A percentile compares a stretch with the other conserved stretches of the same genome.
Conservation (phyloP, 2,329 filamentous ascomycete species). For the Phaeosphaeriaceae sp. region DNA sequence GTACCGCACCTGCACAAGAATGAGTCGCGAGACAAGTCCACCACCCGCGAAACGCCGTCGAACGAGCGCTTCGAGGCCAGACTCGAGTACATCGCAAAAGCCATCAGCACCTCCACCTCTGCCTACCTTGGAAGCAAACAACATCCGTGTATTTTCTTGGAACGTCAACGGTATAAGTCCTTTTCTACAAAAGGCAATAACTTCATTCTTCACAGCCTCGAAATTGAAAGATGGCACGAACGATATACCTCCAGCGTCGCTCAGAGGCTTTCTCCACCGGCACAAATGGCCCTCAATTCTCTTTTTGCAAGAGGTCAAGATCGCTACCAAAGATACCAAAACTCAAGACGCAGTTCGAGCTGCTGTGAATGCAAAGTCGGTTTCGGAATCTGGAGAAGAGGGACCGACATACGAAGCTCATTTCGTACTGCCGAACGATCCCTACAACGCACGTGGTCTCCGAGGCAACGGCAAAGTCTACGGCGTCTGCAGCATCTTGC, state of each 20-base stretch:
- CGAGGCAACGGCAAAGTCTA: constrained; percentile 56
- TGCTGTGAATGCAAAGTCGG: constrained; percentile 40
- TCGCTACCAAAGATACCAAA: constrained; percentile 48
- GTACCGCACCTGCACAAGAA: constrained; percentile 3
- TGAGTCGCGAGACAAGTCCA: constrained; percentile 35
- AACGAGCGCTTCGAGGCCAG: background rate
- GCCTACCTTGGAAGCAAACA: constrained; percentile 9
- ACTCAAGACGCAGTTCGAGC: constrained; percentile 50
- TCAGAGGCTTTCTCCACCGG: constrained; percentile 53
- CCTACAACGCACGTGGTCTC: constrained; percentile 58
- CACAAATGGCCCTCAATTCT: constrained; percentile 56
- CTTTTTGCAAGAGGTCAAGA: constrained; percentile 60
- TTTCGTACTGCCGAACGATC: constrained; percentile 58
- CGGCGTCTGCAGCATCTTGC: constrained; percentile 59
- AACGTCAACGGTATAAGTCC: constrained; percentile 58
- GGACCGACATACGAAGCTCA: constrained; percentile 52
- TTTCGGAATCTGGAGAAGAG: constrained; percentile 4
- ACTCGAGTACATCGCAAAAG: background rate
- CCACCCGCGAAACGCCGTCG: constrained; percentile 32
- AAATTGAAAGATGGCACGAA: constrained; percentile 10
- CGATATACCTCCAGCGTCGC: constrained; percentile 28
- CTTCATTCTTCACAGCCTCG: constrained; percentile 44
- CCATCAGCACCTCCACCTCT: constrained; percentile 4
- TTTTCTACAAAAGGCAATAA: constrained; percentile 51
- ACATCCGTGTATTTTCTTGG: constrained; percentile 54